Conservation (phyloP, 805 yeast species). For the Limtongia smithiae region DNA sequence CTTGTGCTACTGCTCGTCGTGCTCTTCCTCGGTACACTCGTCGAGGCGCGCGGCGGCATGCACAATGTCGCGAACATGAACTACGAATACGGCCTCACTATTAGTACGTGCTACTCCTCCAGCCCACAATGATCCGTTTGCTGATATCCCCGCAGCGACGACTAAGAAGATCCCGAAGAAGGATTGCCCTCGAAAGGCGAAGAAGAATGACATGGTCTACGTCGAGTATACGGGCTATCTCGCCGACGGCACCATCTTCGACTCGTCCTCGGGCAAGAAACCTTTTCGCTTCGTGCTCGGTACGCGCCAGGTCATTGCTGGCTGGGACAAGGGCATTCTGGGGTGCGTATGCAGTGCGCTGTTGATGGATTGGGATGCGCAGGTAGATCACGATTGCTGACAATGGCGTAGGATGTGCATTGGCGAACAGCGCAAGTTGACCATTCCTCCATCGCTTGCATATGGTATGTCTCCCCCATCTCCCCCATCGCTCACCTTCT, state of each 20-base stretch:
- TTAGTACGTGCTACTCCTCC: conserved; percentile 6
- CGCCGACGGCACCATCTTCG: conserved; percentile 67
- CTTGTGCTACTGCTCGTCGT: not conserved
- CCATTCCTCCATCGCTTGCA: conserved; percentile 73
- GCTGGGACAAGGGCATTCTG: conserved; percentile 85
- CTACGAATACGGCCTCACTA: conserved; percentile 5
- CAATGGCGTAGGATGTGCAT: conserved; percentile 58
- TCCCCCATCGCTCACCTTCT: conserved; percentile 44
- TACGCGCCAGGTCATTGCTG: conserved; percentile 71
- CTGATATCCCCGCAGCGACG: conserved; percentile 7
- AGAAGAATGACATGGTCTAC: conserved; percentile 60
- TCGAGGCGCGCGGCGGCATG: not conserved
- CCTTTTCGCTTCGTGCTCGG: conserved; percentile 79
- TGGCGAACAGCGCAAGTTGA: conserved; percentile 77
- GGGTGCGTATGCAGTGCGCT: conserved; percentile 38
- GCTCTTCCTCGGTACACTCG: not conserved
- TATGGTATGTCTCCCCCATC: conserved; percentile 55
- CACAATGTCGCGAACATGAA: not conserved
- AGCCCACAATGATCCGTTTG: not conserved
- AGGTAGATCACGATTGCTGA: not conserved
- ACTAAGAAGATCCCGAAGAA: conserved; percentile 15
- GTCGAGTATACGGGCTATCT: conserved; percentile 80
- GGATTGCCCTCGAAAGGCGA: conserved; percentile 44
- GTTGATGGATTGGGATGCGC: not conserved
- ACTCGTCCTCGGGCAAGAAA: conserved; percentile 59